phyloP scores from a whole-genome alignment of 1,284 basidiomycete genomes.

The Retiboletus flavoniger region DNA sequence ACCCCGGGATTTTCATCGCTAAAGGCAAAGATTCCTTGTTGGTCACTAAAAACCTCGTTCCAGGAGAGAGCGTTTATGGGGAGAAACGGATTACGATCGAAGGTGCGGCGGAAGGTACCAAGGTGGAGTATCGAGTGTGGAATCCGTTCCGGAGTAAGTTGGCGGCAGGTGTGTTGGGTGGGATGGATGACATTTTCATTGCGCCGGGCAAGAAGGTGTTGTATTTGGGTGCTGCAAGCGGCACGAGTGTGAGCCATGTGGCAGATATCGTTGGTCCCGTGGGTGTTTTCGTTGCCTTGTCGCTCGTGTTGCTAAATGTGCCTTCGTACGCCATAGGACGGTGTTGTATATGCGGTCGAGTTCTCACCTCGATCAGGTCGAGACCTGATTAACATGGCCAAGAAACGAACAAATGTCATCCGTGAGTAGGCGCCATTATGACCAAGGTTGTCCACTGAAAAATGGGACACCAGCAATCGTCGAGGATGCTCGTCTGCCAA shows the following conservation, averaged over 20 bases:
- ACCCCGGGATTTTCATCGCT: slow-evolving; percentile 91
- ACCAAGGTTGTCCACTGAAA: slow-evolving; percentile 1
- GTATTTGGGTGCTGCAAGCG: slow-evolving; percentile 96
- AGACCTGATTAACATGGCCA: slow-evolving; percentile 99
- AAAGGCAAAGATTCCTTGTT: slow-evolving; percentile 96
- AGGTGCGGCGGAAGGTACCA: slow-evolving; percentile 75
- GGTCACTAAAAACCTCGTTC: slow-evolving; percentile 97
- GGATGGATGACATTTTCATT: slow-evolving; percentile 93
- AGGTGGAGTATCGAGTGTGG: slow-evolving; percentile 98
- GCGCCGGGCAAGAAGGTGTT: slow-evolving; percentile 94
- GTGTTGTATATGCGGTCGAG: slow-evolving; percentile 97
- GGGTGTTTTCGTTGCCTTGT: slow-evolving; percentile 34
- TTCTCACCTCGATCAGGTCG: slow-evolving; percentile 96
- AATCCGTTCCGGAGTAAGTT: slow-evolving; percentile 99
- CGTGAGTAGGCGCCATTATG: slow-evolving; percentile 55
- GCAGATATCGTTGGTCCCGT: slow-evolving; percentile 97
- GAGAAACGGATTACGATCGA: slow-evolving; percentile 94
- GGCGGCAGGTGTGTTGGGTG: slow-evolving; percentile 95
- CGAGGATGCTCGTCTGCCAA: slow-evolving; percentile 94
- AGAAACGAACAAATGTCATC: slow-evolving; percentile 99
- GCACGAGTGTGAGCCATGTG: slow-evolving; percentile 97
- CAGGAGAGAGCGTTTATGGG: slow-evolving; percentile 97
- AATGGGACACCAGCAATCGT: slow-evolving; percentile 72
- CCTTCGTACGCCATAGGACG: slow-evolving; percentile 58
- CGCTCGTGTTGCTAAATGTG: slow-evolving; percentile 6